Percentiles rank a stretch among this genome's conserved stretches.
Conservation (phyloP, 441 rosid genomes). For the Populus hybrid region DNA sequence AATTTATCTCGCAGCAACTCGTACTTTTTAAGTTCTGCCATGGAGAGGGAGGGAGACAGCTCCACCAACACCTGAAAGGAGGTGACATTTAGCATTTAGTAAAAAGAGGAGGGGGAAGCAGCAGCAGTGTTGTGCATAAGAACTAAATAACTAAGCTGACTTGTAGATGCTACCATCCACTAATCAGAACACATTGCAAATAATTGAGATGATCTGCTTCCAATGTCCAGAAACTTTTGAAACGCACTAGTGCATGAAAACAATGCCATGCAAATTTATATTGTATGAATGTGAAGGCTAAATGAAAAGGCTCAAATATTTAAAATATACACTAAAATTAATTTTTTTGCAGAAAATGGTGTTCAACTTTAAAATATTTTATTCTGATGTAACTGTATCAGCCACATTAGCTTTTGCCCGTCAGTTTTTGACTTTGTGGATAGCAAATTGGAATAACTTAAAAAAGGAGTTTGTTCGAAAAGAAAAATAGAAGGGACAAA, state of each 20-base stretch:
- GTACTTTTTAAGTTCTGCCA: slow-evolving; percentile 82
- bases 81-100: neutral
- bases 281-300: neutral
- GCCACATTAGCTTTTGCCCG: too few relatives aligned
- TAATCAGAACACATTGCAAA: neutral
- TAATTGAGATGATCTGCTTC: neutral
- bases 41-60: slow-evolving; percentile 86
- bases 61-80: slow-evolving; percentile 64
- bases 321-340: too few relatives aligned
- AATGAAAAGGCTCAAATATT: neutral
- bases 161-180: neutral
- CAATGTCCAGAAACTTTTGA: neutral
- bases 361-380: too few relatives aligned
- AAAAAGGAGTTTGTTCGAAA: too few relatives aligned
- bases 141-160: neutral
- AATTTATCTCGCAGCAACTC: slow-evolving; percentile 73
- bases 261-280: neutral
- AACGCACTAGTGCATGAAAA: neutral
- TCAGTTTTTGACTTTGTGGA: too few relatives aligned
- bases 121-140: neutral
- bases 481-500: too few relatives aligned
- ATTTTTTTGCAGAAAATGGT: too few relatives aligned
- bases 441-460: too few relatives aligned
- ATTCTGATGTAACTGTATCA: neutral
- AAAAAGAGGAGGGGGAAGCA: neutral